These are phyloP conservation scores for Globisporangium viniferum DNA, from an alignment of 352 stramenopile species.

Conservation along the genomic window DNA sequence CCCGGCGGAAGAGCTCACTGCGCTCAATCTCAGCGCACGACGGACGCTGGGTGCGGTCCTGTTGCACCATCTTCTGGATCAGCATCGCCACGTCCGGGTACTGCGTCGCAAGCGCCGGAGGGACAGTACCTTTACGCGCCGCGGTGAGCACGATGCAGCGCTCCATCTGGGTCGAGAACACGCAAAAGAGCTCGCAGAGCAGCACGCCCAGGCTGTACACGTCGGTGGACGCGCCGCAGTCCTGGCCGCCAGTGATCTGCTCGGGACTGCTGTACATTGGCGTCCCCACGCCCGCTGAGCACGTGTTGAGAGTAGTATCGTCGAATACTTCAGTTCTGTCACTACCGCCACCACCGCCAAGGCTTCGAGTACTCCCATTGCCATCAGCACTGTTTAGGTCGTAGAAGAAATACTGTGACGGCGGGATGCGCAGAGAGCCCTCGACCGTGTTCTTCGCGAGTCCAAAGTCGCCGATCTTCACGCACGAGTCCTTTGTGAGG, in stretches of 20 bases:
- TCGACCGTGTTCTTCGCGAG: slow-evolving; percentile 71
- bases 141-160: slow-evolving; percentile 53
- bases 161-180: slow-evolving; percentile 81
- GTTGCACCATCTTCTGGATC: slow-evolving; percentile 48
- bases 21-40: slow-evolving; percentile 53
- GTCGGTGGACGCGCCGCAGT: slow-evolving; percentile 51
- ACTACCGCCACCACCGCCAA: not conserved
- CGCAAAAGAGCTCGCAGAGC: slow-evolving; percentile 72
- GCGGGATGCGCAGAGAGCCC: slow-evolving; percentile 48
- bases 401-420: slow-evolving; percentile 45
- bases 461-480: slow-evolving; percentile 85
- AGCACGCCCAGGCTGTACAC: slow-evolving; percentile 75
- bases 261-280: slow-evolving; percentile 77
- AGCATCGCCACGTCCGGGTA: slow-evolving; percentile 46
- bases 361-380: slow-evolving; percentile 12
- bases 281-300: slow-evolving; percentile 73
- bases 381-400: slow-evolving; percentile 27
- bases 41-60: slow-evolving; percentile 34
- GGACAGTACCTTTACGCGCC: slow-evolving; percentile 39
- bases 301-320: slow-evolving; percentile 21
- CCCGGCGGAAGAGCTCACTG: slow-evolving; percentile 9
- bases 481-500: slow-evolving; percentile 62
- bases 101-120: slow-evolving; percentile 22
- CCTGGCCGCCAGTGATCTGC: slow-evolving; percentile 42
- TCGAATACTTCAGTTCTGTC: not conserved